Evolutionary conservation across 495 filamentous ascomycete species (phyloP).

Genomic region (Penicillium pancosmium): DNA sequence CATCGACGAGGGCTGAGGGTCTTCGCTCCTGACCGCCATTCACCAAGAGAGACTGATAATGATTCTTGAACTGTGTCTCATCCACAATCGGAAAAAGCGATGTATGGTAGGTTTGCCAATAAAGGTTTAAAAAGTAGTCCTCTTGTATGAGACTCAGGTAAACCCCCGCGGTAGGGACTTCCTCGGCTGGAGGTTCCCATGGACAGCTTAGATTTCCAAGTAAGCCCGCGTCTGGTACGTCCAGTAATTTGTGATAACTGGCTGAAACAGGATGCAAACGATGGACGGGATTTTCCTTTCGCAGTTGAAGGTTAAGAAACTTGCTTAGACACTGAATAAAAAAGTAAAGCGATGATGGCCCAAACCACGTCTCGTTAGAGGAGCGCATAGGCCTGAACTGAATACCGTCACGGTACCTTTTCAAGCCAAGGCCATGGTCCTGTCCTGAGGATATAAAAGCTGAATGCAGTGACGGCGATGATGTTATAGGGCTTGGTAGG

Average conservation of each 20-base stretch:
- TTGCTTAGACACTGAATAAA: conserved; percentile 39
- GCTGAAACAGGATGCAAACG: conserved; percentile 19
- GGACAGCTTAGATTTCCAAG: neutral
- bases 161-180: neutral
- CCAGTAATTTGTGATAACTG: conserved; percentile 15
- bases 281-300: conserved; percentile 28
- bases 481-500: conserved; percentile 11
- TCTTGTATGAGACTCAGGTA: conserved; percentile 40
- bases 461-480: conserved; percentile 4
- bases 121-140: conserved; percentile 51
- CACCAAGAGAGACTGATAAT: conserved; percentile 52
- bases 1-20: conserved; percentile 57
- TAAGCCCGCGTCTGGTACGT: conserved; percentile 6
- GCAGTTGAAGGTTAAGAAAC: conserved; percentile 34
- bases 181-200: neutral
- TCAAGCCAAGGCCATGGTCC: conserved; percentile 6
- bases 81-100: conserved; percentile 41
- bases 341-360: conserved; percentile 42
- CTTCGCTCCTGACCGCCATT: conserved; percentile 35
- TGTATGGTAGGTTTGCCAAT: conserved; percentile 50
- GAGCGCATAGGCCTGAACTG: conserved; percentile 31
- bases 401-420: conserved; percentile 26
- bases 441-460: neutral
- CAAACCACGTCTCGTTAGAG: conserved; percentile 36
- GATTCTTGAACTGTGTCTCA: conserved; percentile 47